Conservation (phyloP, 2,329 filamentous ascomycete genomes). For the Alternaria arborescens region DNA sequence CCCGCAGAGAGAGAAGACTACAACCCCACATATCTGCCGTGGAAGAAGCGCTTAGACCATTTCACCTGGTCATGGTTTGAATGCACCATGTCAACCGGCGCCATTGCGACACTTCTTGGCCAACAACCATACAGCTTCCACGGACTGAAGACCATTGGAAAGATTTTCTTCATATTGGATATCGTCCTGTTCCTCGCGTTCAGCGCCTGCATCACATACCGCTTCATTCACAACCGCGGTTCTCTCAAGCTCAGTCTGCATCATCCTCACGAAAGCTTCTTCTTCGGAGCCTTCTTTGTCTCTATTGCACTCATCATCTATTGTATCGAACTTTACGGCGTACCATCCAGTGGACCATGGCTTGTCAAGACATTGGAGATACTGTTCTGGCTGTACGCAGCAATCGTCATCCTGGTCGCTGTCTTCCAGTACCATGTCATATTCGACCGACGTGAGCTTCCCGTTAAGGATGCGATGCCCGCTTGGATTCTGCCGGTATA, state of each 20-base stretch:
- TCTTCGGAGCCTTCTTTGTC: constrained; percentile 75
- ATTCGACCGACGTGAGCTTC: constrained; percentile 77
- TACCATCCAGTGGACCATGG: constrained; percentile 63
- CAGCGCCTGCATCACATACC: constrained; percentile 67
- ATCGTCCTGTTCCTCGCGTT: constrained; percentile 69
- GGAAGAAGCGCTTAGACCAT: constrained; percentile 33
- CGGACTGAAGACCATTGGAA: constrained; percentile 69
- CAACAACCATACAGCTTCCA: constrained; percentile 67
- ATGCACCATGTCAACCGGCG: constrained; percentile 77
- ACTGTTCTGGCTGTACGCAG: constrained; percentile 75
- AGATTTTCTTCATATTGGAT: constrained; percentile 72
- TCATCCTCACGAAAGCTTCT: constrained; percentile 73
- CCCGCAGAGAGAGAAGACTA: constrained; percentile 15
- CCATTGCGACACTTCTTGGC: constrained; percentile 68
- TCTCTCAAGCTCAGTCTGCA: constrained; percentile 63
- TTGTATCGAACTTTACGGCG: constrained; percentile 66
- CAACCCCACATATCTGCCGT: constrained; percentile 21
- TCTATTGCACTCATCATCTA: constrained; percentile 58
- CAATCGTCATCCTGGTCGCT: constrained; percentile 53
- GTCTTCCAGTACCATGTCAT: constrained; percentile 99
- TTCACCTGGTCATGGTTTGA: constrained; percentile 72
- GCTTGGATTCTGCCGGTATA: constrained; percentile 50
- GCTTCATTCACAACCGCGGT: constrained; percentile 61
- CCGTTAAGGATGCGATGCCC: constrained; percentile 51
- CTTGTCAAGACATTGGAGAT: constrained; percentile 67